phyloP scores from a whole-genome alignment of 2,329 filamentous ascomycete species.

The Fusarium hostae region DNA sequence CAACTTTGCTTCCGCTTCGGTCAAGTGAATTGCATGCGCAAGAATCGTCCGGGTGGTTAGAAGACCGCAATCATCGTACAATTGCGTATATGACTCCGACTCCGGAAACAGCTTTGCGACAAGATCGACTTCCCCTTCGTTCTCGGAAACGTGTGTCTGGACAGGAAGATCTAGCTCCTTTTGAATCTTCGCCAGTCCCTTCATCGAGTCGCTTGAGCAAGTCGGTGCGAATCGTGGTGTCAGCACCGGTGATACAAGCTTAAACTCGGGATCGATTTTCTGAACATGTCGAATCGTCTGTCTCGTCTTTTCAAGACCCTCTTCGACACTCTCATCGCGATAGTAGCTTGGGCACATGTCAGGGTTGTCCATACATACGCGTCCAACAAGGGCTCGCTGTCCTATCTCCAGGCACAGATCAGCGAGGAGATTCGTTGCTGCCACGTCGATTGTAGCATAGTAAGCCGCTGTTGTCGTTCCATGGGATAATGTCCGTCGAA shows the following conservation, averaged over 20 bases:
- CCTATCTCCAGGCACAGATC: conserved; percentile 82
- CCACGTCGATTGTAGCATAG: conserved; percentile 89
- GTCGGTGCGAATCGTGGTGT: conserved; percentile 77
- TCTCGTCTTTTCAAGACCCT: conserved; percentile 66
- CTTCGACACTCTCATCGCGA: conserved; percentile 73
- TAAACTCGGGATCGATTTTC: conserved; percentile 71
- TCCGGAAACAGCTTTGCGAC: conserved; percentile 77
- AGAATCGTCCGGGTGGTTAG: conserved; percentile 80
- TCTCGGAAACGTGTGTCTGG: conserved; percentile 93
- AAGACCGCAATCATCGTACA: conserved; percentile 80
- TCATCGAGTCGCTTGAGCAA: conserved; percentile 70
- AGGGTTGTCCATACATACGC: conserved; percentile 91
- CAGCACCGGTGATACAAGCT: conserved; percentile 80
- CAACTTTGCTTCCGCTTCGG: conserved; percentile 71
- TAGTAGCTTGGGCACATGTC: conserved; percentile 79
- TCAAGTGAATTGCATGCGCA: conserved; percentile 85
- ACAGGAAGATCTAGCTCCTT: conserved; percentile 71
- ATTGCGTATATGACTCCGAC: conserved; percentile 72
- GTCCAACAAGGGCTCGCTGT: conserved; percentile 89
- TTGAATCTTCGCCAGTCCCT: conserved; percentile 72
- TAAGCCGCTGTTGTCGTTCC: conserved; percentile 96
- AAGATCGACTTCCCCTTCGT: conserved; percentile 76
- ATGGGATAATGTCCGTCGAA: conserved; percentile 83
- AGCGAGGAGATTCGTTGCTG: conserved; percentile 89
- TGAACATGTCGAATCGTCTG: conserved; percentile 73